These are phyloP conservation scores for Calycina herbarum DNA, from an alignment of 2,329 filamentous ascomycete genomes.

Conservation along the genomic window DNA sequence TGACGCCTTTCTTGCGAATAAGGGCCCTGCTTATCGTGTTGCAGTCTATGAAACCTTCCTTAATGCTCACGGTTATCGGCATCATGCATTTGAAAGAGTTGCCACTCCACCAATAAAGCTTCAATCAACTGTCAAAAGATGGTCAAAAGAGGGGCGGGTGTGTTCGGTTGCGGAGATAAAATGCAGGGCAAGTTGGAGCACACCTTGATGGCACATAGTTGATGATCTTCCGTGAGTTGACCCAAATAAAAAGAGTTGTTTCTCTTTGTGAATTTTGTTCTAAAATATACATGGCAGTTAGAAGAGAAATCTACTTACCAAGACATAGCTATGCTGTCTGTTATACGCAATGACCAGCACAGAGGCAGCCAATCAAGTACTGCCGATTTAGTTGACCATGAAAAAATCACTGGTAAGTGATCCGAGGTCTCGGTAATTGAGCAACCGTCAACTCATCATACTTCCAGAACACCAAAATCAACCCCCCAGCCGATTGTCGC, in stretches of 20 bases:
- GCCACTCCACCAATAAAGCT: neutral
- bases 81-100: slow-evolving; percentile 16
- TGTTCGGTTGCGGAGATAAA: slow-evolving; percentile 16
- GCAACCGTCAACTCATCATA: neutral
- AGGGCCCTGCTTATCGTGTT: neutral
- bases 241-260: neutral
- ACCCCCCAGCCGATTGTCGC: slow-evolving; percentile 17
- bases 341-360: neutral
- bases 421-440: neutral
- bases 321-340: neutral
- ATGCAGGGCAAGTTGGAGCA: no score
- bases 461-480: slow-evolving; percentile 17
- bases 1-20: neutral
- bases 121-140: neutral
- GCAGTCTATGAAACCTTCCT: neutral
- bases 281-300: neutral
- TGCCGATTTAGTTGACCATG: slow-evolving; percentile 18
- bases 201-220: neutral
- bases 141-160: slow-evolving; percentile 3
- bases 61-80: slow-evolving; percentile 28
- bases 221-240: neutral
- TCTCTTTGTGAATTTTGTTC: neutral
- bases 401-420: slow-evolving; percentile 16
- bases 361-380: slow-evolving; percentile 15
- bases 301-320: neutral